phyloP scores from a whole-genome alignment of 1,284 basidiomycete genomes.

The Leccinum pachyderme region DNA sequence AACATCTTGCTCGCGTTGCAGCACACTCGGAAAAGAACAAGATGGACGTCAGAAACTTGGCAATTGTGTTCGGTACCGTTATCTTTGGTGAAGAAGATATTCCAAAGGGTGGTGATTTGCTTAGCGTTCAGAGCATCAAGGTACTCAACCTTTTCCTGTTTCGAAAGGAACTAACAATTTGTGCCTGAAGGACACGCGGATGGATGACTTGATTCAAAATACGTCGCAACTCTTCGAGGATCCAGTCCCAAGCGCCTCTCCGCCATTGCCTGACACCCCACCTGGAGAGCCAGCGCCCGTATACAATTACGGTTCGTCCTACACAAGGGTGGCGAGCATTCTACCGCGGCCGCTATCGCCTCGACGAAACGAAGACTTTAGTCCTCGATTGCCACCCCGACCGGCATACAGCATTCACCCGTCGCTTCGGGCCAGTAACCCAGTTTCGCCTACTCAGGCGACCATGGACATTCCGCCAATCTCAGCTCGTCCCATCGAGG shows the following conservation, averaged over 20 bases:
- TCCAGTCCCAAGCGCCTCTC: conserved; percentile 40
- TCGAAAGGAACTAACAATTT: conserved; percentile 1
- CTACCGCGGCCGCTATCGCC: conserved; percentile 32
- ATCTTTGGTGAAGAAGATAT: conserved; percentile 90
- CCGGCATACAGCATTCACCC: conserved; percentile 78
- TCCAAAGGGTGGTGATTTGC: conserved; percentile 69
- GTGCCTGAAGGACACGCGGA: conserved; percentile 68
- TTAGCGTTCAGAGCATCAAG: conserved; percentile 71
- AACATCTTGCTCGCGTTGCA: conserved; percentile 83
- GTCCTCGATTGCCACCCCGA: conserved; percentile 63
- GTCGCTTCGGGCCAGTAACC: conserved; percentile 50
- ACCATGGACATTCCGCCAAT: conserved; percentile 32
- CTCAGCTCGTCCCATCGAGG: conserved; percentile 23
- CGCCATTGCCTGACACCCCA: conserved; percentile 67
- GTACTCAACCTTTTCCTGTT: conserved; percentile 37
- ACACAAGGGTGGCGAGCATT: conserved; percentile 57
- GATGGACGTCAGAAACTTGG: conserved; percentile 91
- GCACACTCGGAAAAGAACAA: conserved; percentile 77
- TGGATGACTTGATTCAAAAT: conserved; percentile 84
- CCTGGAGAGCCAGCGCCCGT: conserved; percentile 52
- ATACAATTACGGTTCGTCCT: conserved; percentile 64
- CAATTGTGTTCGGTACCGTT: conserved; percentile 82
- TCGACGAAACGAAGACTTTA: conserved; percentile 59
- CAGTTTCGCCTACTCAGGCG: conserved; percentile 40
- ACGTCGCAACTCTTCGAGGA: conserved; percentile 64